Conservation (phyloP, 495 filamentous ascomycete genomes). For the Neurospora pannonica region DNA sequence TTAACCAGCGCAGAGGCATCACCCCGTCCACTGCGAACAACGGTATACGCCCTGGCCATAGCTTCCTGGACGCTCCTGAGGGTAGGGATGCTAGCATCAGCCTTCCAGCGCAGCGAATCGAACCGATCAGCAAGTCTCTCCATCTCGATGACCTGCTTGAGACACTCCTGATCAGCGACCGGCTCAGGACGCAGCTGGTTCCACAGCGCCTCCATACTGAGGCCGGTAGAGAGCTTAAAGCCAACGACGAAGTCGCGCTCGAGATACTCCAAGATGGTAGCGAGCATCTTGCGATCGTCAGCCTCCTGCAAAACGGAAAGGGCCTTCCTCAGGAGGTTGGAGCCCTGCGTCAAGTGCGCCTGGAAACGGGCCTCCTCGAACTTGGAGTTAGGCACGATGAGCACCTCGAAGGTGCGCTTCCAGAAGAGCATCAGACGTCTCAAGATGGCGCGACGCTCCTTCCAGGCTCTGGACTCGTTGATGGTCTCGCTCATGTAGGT, state of each 20-base stretch:
- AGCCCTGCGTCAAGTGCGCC: conserved; percentile 36
- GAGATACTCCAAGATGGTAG: conserved; percentile 19
- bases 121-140: conserved; percentile 67
- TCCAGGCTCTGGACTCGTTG: conserved; percentile 16
- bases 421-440: conserved; percentile 45
- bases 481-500: conserved; percentile 21
- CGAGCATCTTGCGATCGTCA: conserved; percentile 20
- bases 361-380: conserved; percentile 49
- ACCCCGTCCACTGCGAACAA: conserved; percentile 33
- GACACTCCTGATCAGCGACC: conserved; percentile 29
- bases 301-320: conserved; percentile 11
- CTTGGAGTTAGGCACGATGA: conserved; percentile 12
- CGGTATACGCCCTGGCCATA: conserved; percentile 41
- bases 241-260: conserved; percentile 36
- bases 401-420: conserved; percentile 45
- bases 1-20: conserved; percentile 36
- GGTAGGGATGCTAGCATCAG: conserved; percentile 31
- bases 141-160: conserved; percentile 49
- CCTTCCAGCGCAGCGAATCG: conserved; percentile 50
- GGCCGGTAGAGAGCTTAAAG: conserved; percentile 59
- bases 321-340: conserved; percentile 18
- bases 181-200: conserved; percentile 52
- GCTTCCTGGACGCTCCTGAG: conserved; percentile 39
- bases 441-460: conserved; percentile 26
- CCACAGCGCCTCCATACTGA: conserved; percentile 84